Evolutionary conservation across 2,329 filamentous ascomycete species (phyloP).

Genomic region (Didymella pinodella): DNA sequence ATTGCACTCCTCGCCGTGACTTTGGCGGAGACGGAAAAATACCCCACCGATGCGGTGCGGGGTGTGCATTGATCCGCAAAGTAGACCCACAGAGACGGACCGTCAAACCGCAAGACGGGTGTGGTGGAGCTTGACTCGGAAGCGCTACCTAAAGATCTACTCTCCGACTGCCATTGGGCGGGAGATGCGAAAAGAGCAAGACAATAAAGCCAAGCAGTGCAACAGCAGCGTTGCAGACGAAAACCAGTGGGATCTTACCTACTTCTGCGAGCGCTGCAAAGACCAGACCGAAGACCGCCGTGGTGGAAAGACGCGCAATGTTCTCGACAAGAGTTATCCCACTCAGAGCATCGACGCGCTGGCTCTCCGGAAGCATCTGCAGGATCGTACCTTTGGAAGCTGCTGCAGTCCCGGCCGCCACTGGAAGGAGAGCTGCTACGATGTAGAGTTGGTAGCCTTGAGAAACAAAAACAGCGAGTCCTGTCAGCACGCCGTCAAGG

Average conservation of each 20-base stretch:
- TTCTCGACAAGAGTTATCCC: slow-evolving; percentile 76
- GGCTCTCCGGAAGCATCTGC: slow-evolving; percentile 69
- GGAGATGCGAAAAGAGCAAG: slow-evolving; percentile 57
- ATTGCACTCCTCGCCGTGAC: background rate
- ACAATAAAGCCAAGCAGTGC: slow-evolving; percentile 61
- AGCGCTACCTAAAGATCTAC: slow-evolving; percentile 14
- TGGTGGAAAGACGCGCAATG: slow-evolving; percentile 68
- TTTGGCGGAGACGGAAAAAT: slow-evolving; percentile 25
- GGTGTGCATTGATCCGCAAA: slow-evolving; percentile 10
- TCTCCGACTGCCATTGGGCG: slow-evolving; percentile 51
- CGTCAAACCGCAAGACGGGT: slow-evolving; percentile 7
- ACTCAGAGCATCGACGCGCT: slow-evolving; percentile 71
- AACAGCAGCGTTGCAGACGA: slow-evolving; percentile 70
- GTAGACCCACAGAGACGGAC: slow-evolving; percentile 5
- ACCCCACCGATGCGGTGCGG: slow-evolving; percentile 22
- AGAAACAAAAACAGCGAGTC: slow-evolving; percentile 67
- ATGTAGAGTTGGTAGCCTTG: slow-evolving; percentile 74
- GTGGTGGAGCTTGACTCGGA: slow-evolving; percentile 7
- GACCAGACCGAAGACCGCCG: slow-evolving; percentile 71
- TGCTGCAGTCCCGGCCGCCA: slow-evolving; percentile 73
- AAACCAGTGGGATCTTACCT: slow-evolving; percentile 68
- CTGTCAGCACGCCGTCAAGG: slow-evolving; percentile 70
- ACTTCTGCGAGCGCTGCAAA: slow-evolving; percentile 69
- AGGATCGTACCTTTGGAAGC: slow-evolving; percentile 78
- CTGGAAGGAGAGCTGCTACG: slow-evolving; percentile 69